Conservation (phyloP, 2,329 filamentous ascomycete species). For the Diaporthe destruens region DNA sequence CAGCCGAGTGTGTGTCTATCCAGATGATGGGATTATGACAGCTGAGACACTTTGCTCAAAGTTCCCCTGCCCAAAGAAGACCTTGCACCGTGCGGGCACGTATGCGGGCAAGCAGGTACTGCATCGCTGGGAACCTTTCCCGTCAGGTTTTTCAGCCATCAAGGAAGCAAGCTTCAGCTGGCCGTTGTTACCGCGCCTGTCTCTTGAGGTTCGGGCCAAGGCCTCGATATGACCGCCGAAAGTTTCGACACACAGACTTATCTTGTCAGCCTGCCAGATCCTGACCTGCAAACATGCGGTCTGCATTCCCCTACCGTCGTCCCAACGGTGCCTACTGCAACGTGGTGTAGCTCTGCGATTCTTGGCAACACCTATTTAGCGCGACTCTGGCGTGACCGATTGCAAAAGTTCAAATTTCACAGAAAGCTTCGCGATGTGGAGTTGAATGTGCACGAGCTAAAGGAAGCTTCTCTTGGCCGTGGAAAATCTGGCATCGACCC, state of each 20-base stretch:
- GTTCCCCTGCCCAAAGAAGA: not conserved
- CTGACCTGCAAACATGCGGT: conserved; percentile 35
- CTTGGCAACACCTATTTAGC: conserved; percentile 24
- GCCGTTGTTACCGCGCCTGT: conserved; percentile 8
- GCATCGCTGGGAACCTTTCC: not conserved
- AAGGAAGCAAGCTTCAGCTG: not conserved
- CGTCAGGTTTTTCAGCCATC: not conserved
- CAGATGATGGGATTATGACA: not conserved
- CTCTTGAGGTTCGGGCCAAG: conserved; percentile 27
- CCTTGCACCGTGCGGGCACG: not conserved
- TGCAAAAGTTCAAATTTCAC: not conserved
- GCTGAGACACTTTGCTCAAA: not conserved
- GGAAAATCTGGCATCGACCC: not conserved
- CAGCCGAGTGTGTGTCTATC: not conserved
- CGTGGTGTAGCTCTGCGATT: conserved; percentile 27
- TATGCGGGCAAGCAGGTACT: not conserved
- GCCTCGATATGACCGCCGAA: conserved; percentile 15
- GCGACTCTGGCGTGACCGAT: not conserved
- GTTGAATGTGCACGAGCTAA: not conserved
- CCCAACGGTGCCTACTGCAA: too few species aligned
- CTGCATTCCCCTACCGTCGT: too few species aligned
- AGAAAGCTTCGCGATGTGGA: conserved; percentile 1
- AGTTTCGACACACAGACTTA: conserved; percentile 24
- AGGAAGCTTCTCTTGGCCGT: conserved; percentile 2
- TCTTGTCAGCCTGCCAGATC: conserved; percentile 16